Evolutionary conservation across 108 stramenopile species (phyloP).

Genomic region (Nitzschia sp.): DNA sequence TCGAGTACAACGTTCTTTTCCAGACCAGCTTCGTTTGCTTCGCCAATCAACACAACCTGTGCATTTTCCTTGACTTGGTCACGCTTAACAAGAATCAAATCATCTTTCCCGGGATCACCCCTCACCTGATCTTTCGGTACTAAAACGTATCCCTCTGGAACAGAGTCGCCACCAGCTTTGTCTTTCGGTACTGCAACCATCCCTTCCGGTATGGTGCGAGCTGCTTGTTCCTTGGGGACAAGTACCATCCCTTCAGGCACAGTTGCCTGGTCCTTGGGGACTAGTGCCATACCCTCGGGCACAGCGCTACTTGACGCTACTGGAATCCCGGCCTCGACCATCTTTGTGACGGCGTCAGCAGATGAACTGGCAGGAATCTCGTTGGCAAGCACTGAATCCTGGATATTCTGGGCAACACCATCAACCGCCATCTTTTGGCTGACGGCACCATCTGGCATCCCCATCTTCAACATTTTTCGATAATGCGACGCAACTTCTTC

Average conservation of each 20-base stretch:
- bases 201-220: constrained; percentile 29
- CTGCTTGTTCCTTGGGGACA: constrained; percentile 43
- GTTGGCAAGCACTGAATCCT: constrained; percentile 27
- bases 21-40: constrained; percentile 15
- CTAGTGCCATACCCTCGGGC: constrained; percentile 41
- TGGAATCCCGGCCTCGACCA: constrained; percentile 1
- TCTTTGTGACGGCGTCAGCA: not conserved
- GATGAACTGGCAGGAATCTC: constrained; percentile 16
- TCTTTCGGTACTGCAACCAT: constrained; percentile 39
- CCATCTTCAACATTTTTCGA: constrained; percentile 47
- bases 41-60: constrained; percentile 21
- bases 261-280: constrained; percentile 33
- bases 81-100: constrained; percentile 32
- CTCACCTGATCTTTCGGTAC: constrained; percentile 44
- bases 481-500: constrained; percentile 30
- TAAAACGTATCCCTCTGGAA: constrained; percentile 38
- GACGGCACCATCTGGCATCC: constrained; percentile 44
- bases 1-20: constrained; percentile 19
- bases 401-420: constrained; percentile 33
- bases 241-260: constrained; percentile 42
- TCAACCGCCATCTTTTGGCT: constrained; percentile 32
- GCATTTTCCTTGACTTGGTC: constrained; percentile 33
- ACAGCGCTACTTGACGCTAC: constrained; percentile 12
- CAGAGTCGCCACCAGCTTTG: constrained; percentile 19
- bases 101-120: constrained; percentile 35